These are phyloP conservation scores for Citrus cavaleriei DNA, from an alignment of 345 rosid species.

Conservation along the genomic window DNA sequence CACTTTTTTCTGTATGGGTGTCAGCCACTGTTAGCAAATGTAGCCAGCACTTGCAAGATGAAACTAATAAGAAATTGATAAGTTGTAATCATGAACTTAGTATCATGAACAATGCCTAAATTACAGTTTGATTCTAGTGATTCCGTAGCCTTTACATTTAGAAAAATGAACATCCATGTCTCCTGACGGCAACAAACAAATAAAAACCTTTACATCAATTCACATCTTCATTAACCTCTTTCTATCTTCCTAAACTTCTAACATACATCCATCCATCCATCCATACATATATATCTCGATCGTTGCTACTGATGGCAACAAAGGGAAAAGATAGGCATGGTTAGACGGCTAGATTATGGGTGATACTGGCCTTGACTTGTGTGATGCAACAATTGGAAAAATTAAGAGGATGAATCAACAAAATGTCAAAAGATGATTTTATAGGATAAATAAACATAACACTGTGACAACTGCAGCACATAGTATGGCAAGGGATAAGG, in stretches of 20 bases:
- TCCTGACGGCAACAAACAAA: neutral
- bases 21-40: neutral
- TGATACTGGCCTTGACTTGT: neutral
- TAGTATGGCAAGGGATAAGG: no score
- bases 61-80: neutral
- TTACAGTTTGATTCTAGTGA: no score
- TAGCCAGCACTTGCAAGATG: neutral
- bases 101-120: neutral
- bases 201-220: neutral
- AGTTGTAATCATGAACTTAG: neutral
- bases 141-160: neutral
- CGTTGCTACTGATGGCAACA: neutral
- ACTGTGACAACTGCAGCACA: neutral
- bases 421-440: neutral
- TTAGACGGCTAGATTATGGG: neutral
- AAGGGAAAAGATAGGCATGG: neutral
- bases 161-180: neutral
- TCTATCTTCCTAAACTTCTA: no score
- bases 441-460: neutral
- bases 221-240: neutral
- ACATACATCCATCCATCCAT: no score
- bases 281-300: no score
- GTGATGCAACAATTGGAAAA: neutral
- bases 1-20: neutral
- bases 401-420: neutral